These are phyloP conservation scores for Furcasterigmium sp. DNA, from an alignment of 2,329 filamentous ascomycete species.

Conservation along the genomic window DNA sequence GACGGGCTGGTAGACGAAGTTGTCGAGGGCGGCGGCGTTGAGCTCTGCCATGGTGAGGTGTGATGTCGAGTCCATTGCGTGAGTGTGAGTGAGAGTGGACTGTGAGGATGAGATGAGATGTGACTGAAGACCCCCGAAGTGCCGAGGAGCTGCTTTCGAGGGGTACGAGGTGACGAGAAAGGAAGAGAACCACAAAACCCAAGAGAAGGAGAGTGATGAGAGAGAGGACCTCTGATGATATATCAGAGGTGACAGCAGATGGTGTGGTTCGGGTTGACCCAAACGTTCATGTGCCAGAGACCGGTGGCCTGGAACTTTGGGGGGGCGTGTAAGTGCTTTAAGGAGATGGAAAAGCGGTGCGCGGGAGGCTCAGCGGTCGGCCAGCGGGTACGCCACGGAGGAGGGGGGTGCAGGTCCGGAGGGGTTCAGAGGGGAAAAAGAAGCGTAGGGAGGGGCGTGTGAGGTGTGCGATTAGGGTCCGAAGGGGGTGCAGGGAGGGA, in stretches of 20 bases:
- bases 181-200: not conserved
- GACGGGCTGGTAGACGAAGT: slow-evolving; percentile 75
- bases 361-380: slow-evolving; percentile 31
- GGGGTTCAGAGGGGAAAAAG: slow-evolving; percentile 4
- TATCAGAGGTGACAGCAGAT: slow-evolving; percentile 19
- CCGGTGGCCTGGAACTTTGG: too few species aligned
- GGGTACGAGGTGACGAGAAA: slow-evolving; percentile 6
- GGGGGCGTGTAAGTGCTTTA: slow-evolving; percentile 5
- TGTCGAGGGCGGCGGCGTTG: slow-evolving; percentile 71
- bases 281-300: slow-evolving; percentile 15
- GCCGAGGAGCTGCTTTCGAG: slow-evolving; percentile 5
- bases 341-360: slow-evolving; percentile 12
- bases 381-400: too few species aligned
- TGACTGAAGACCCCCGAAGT: slow-evolving; percentile 15
- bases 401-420: slow-evolving; percentile 7
- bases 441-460: not conserved
- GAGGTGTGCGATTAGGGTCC: not conserved
- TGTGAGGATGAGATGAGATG: slow-evolving; percentile 11
- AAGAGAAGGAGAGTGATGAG: not conserved
- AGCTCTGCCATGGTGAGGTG: slow-evolving; percentile 47
- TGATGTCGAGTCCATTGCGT: slow-evolving; percentile 41
- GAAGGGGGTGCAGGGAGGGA: slow-evolving; percentile 2
- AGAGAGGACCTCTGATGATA: slow-evolving; percentile 12
- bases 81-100: slow-evolving; percentile 15
- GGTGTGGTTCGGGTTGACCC: too few species aligned